Base-by-base conservation (phyloP, 2,329 filamentous ascomycete genomes). In the Eutypella sp. region DNA sequence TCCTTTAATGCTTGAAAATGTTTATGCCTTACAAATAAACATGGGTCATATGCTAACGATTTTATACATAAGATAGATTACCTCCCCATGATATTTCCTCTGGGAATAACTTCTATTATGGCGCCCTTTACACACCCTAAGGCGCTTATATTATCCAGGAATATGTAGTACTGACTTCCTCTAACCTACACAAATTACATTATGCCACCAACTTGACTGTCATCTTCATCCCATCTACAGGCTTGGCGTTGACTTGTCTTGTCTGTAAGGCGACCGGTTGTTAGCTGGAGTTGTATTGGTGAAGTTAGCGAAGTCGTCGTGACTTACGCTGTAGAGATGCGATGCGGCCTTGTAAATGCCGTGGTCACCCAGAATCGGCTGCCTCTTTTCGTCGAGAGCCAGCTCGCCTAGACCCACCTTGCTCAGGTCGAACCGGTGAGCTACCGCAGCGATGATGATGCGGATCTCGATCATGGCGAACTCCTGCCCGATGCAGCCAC, bases 401-500 rank as follows among this genome's bases (percentile, higher is more conserved):
- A 42, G 20, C 34, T 40, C 45, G 6, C 45, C 45, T 5, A 43
- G 40, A 6, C 45, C 45, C 5, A 47, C 33, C 45, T 47, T 47
- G 16, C 25, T 42, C 24, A 47, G 43, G 8, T 43, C 34, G 23
- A 39, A 43, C 15, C 34, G 40, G 6, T 27, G 45, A 6, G 24
- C 40, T 13, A 47, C 40, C 18, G 25, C 27, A 20, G 45, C 45
- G 15, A 47, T 31, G 33, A 47, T 47, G 31, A 47, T 24, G 7
- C 45, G 45, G 10, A 29, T 13, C 16, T 47, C 40, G 33, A 47
- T 47, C 15, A n/a, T 47, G n/a, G 45, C 45, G 25, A 47, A 39
- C 31, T 47, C 45, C 40, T 47, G 40, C 10, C 45, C 45, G 29
- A 47, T 47, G 34, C 45, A 47, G 24, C 41, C 40, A 15, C 45